Conservation (phyloP, 1,284 basidiomycete species). For the Puccinia polysora region DNA sequence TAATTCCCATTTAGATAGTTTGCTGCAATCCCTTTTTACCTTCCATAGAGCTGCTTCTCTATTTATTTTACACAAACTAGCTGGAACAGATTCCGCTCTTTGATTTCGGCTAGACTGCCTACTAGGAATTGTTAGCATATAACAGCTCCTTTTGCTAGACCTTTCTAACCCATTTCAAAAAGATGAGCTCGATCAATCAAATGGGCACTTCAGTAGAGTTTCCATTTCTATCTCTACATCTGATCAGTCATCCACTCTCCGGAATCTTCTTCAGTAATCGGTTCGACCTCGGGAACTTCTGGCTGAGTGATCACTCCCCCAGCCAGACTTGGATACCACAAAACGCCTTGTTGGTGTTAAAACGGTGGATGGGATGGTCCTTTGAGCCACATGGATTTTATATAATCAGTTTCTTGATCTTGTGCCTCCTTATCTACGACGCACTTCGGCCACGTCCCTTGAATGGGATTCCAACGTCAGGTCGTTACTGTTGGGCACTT, state of each 20-base stretch:
- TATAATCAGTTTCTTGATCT: constrained; percentile 30
- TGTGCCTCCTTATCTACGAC: constrained; percentile 35
- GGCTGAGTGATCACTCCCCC: constrained; percentile 12
- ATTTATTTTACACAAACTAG: no score
- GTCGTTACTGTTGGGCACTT: constrained; percentile 28
- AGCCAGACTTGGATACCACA: constrained; percentile 18
- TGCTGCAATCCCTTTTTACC: not conserved
- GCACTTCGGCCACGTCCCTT: constrained; percentile 30
- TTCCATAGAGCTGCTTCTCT: constrained; percentile 8
- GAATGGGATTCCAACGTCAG: constrained; percentile 38
- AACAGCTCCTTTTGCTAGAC: no score
- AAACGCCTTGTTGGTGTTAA: constrained; percentile 27
- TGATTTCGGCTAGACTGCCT: no score
- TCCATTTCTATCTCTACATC: constrained; percentile 20
- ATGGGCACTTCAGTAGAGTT: constrained; percentile 17
- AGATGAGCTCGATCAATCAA: constrained; percentile 7
- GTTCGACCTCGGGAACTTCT: constrained; percentile 17
- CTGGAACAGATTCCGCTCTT: no score
- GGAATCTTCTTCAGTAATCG: constrained; percentile 26
- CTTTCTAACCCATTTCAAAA: constrained; percentile 2
- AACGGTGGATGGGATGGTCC: constrained; percentile 21
- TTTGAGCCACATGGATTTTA: constrained; percentile 21
- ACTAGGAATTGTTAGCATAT: no score
- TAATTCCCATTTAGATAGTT: constrained; percentile 3
- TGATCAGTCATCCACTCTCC: constrained; percentile 17